These are phyloP conservation scores for Capsella bursapastoris DNA, from an alignment of 345 rosid species.

Conservation along the genomic window DNA sequence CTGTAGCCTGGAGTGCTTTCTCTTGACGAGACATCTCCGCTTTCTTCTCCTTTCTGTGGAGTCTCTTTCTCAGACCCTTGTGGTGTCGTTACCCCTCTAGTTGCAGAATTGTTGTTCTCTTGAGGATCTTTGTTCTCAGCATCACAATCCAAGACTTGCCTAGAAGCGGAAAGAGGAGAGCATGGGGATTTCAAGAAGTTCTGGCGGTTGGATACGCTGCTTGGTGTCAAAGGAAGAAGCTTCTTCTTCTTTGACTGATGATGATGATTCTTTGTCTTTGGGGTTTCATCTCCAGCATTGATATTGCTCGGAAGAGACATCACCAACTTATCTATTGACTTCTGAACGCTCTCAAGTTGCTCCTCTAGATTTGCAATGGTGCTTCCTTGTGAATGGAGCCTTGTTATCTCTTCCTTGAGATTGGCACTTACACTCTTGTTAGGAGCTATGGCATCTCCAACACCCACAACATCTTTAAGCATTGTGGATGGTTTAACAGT, in stretches of 20 bases:
- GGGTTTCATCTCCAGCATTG: constrained; percentile 61
- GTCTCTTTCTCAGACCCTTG: constrained; percentile 69
- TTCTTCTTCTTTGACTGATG: constrained; percentile 80
- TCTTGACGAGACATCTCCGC: constrained; percentile 79
- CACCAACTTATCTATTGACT: constrained; percentile 91
- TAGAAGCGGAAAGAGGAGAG: constrained; percentile 82
- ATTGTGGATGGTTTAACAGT: constrained; percentile 53
- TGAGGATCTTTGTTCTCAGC: constrained; percentile 81
- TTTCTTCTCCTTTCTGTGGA: constrained; percentile 78
- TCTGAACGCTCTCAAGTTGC: constrained; percentile 96
- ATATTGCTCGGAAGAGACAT: constrained; percentile 87
- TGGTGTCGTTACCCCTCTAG: constrained; percentile 33
- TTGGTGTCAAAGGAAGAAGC: constrained; percentile 76
- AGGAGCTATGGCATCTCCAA: constrained; percentile 64
- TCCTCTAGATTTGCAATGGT: constrained; percentile 93
- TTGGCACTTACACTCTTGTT: constrained; percentile 90
- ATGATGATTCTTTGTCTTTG: constrained; percentile 63
- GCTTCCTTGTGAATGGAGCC: constrained; percentile 98
- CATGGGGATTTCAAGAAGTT: constrained; percentile 86
- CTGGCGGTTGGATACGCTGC: constrained; percentile 70
- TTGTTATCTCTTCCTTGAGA: constrained; percentile 96
- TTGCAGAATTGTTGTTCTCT: constrained; percentile 56
- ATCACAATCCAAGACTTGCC: constrained; percentile 74
- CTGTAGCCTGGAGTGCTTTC: constrained; percentile 78
- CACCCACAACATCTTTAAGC: constrained; percentile 57